Conservation (phyloP, 78 protist genomes). For the Bodo saltans region DNA sequence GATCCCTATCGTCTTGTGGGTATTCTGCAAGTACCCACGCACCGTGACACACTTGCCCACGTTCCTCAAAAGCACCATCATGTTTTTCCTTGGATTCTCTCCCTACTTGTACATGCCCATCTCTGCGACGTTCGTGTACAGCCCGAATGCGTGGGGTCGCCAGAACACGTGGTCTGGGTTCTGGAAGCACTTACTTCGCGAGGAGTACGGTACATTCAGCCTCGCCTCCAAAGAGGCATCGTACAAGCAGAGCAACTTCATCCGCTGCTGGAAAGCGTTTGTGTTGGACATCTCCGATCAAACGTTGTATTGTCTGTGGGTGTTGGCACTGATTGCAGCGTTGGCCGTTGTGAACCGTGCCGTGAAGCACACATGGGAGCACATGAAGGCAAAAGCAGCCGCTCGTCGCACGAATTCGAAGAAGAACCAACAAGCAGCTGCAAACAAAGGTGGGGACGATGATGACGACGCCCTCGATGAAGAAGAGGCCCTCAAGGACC, state of each 20-base stretch:
- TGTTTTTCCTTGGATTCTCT: slow-evolving; percentile 42
- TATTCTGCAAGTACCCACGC: not conserved
- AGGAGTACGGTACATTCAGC: slow-evolving; percentile 73
- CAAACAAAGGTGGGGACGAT: not conserved
- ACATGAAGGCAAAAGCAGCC: not conserved
- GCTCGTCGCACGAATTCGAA: not conserved
- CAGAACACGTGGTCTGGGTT: slow-evolving; percentile 48
- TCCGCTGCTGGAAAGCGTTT: not conserved
- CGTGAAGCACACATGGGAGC: not conserved
- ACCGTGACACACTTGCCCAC: not conserved
- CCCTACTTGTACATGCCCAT: slow-evolving; percentile 56
- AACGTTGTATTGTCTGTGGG: slow-evolving; percentile 15
- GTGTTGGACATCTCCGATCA: not conserved
- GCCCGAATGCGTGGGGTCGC: slow-evolving; percentile 42
- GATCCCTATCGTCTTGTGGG: slow-evolving; percentile 50
- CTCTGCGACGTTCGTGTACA: not conserved
- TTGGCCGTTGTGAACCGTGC: slow-evolving; percentile 22
- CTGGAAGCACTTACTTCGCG: slow-evolving; percentile 60
- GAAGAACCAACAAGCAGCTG: not conserved
- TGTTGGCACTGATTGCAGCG: slow-evolving; percentile 37
- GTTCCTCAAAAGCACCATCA: not conserved
- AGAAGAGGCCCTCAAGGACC: too few species aligned
- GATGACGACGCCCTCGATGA: too few species aligned
- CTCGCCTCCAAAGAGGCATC: slow-evolving; percentile 26
- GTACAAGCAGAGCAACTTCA: slow-evolving; percentile 15